A percentile compares a stretch with the other conserved stretches of the same genome.
Conservation (phyloP, 1,139 yeast species). For the Blastobotrys capitulatus region DNA sequence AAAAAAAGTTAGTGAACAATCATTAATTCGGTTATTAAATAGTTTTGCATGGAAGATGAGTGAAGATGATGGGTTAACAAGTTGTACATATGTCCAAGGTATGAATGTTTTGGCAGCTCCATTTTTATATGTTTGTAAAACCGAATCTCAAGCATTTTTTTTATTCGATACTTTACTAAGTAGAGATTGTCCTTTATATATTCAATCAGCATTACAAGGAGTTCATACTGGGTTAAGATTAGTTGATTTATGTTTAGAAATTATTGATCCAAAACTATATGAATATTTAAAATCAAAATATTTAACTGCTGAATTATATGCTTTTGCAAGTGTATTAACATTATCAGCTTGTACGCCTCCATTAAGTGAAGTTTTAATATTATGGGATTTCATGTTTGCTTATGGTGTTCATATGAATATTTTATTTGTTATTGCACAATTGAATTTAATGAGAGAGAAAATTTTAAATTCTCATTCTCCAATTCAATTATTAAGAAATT, state of each 20-base stretch:
- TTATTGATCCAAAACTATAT: constrained; percentile 69
- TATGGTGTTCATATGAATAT: constrained; percentile 89
- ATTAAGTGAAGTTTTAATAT: constrained; percentile 59
- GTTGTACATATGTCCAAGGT: constrained; percentile 70
- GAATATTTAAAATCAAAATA: constrained; percentile 57
- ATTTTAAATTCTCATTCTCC: constrained; percentile 60
- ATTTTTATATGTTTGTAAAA: constrained; percentile 64
- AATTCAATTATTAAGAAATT: constrained; percentile 65
- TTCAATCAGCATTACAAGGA: constrained; percentile 73
- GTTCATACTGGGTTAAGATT: constrained; percentile 67
- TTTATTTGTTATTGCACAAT: constrained; percentile 77
- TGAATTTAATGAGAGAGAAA: constrained; percentile 60
- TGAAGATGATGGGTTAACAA: constrained; percentile 8
- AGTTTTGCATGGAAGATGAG: constrained; percentile 57
- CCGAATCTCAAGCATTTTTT: constrained; percentile 84
- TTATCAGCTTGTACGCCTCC: constrained; percentile 91
- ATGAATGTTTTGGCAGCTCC: constrained; percentile 88
- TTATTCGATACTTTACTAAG: constrained; percentile 55
- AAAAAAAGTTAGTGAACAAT: constrained; percentile 59
- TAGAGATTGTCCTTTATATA: constrained; percentile 68
- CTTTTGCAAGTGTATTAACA: constrained; percentile 83
- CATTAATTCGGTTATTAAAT: constrained; percentile 63
- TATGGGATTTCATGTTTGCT: constrained; percentile 91
- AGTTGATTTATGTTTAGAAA: constrained; percentile 64
- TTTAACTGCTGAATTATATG: constrained; percentile 76